Evolutionary conservation across 2,329 filamentous ascomycete genomes (phyloP).

Genomic region (Penicillium freii): DNA sequence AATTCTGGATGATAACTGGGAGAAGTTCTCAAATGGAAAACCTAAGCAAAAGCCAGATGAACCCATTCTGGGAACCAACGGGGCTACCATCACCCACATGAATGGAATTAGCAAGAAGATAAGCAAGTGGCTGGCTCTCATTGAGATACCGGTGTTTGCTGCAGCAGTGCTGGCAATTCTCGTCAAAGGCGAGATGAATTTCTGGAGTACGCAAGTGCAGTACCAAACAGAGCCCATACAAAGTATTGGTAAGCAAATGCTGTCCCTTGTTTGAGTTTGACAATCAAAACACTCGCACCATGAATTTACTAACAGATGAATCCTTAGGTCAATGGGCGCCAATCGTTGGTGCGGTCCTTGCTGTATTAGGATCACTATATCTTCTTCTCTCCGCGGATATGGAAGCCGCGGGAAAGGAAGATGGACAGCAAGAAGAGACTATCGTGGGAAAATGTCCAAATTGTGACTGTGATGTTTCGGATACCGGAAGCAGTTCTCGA

Average conservation of each 20-base stretch:
- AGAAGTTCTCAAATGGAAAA: conserved; percentile 40
- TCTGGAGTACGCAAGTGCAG: conserved; percentile 56
- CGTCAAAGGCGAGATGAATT: conserved; percentile 62
- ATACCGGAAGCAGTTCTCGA: neutral
- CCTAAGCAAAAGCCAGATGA: conserved; percentile 34
- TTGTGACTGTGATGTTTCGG: neutral
- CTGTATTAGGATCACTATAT: conserved; percentile 59
- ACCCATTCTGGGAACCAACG: conserved; percentile 54
- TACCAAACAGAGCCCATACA: conserved; percentile 63
- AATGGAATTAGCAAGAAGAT: conserved; percentile 41
- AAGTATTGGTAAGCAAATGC: conserved; percentile 53
- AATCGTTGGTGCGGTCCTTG: conserved; percentile 55
- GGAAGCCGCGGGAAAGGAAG: conserved; percentile 25
- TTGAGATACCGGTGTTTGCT: conserved; percentile 60
- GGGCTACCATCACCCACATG: conserved; percentile 53
- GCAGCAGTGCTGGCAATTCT: conserved; percentile 51
- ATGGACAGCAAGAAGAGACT: neutral
- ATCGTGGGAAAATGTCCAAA: neutral
- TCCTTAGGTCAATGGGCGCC: conserved; percentile 36
- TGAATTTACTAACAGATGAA: neutral
- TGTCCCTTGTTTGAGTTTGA: neutral
- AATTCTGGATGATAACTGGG: conserved; percentile 63
- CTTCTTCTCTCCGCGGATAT: conserved; percentile 47
- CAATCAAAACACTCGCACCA: neutral
- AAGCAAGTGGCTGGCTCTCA: conserved; percentile 36